These are phyloP conservation scores for Casuarina glauca DNA, from an alignment of 306 rosid genomes.

Conservation along the genomic window DNA sequence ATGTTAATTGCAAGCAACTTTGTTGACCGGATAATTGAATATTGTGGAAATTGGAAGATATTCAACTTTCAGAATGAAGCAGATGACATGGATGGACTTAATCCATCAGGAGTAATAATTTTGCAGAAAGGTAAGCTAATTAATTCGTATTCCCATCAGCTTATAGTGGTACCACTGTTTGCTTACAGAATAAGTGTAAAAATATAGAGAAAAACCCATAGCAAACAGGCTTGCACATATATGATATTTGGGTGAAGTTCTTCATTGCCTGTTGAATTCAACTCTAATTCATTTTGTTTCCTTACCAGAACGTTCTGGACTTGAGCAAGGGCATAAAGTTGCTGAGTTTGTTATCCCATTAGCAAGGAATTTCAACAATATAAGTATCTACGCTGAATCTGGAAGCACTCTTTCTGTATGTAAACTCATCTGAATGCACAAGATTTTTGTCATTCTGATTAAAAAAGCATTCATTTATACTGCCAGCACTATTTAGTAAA, in stretches of 20 bases:
- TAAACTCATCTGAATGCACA: slow-evolving; percentile 11
- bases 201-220: background rate
- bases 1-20: slow-evolving; percentile 68
- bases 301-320: slow-evolving; percentile 71
- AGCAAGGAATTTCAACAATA: slow-evolving; percentile 73
- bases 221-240: background rate
- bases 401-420: slow-evolving; percentile 47
- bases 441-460: background rate
- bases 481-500: background rate
- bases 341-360: slow-evolving; percentile 92
- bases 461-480: background rate
- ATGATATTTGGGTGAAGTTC: slow-evolving; percentile 1
- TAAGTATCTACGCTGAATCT: slow-evolving; percentile 49
- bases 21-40: slow-evolving; percentile 63
- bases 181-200: background rate
- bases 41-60: slow-evolving; percentile 77
- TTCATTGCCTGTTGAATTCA: slow-evolving; percentile 4
- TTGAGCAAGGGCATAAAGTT: slow-evolving; percentile 79
- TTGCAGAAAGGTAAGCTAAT: slow-evolving; percentile 65
- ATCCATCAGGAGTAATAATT: slow-evolving; percentile 86
- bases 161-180: background rate
- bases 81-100: slow-evolving; percentile 86
- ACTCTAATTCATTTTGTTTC: background rate
- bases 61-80: slow-evolving; percentile 61
- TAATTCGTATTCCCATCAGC: background rate